Evolutionary conservation across 2,329 filamentous ascomycete genomes (phyloP).

Genomic region (Metarhizium sp.): DNA sequence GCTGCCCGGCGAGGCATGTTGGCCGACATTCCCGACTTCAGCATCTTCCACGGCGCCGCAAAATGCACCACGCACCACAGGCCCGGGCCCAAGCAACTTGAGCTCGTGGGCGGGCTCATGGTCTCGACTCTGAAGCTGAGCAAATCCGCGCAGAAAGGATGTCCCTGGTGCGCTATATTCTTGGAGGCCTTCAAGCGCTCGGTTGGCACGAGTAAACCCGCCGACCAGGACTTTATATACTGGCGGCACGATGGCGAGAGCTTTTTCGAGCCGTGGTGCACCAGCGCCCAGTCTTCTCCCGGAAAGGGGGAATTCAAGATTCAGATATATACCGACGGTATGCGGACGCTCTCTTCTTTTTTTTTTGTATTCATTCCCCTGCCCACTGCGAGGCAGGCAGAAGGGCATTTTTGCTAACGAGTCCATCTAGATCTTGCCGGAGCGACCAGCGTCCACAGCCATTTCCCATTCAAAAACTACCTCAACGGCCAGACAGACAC

Average conservation of each 20-base stretch:
- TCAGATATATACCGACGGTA: not conserved
- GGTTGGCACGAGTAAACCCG: not conserved
- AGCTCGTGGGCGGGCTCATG: not conserved
- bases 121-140: not conserved
- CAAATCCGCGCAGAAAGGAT: not conserved
- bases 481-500: not conserved
- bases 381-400: no score
- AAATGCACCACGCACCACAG: not conserved
- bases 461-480: not conserved
- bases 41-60: not conserved
- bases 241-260: not conserved
- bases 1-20: not conserved
- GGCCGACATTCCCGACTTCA: not conserved
- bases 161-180: not conserved
- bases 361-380: not conserved
- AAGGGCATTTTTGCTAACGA: no score
- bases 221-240: not conserved
- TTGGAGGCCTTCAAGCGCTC: not conserved
- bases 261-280: not conserved
- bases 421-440: not conserved
- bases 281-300: not conserved
- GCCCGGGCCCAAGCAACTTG: not conserved
- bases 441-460: not conserved
- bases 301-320: not conserved
- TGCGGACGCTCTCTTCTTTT: not conserved